Conservation (phyloP, 129 eudicot species). For the Chrysanthemum seticuspe region DNA sequence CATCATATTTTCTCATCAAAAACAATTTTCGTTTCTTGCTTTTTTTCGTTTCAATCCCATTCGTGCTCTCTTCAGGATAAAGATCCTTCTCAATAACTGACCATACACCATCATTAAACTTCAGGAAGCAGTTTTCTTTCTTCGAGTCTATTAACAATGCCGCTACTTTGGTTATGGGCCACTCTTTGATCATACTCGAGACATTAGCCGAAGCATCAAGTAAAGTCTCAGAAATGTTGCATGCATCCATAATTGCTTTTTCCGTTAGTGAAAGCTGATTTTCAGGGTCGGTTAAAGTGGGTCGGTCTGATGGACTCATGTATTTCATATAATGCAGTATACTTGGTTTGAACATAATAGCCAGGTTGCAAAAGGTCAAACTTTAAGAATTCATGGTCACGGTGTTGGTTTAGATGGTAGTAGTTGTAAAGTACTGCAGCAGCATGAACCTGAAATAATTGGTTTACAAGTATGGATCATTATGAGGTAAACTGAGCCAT, state of each 20-base stretch:
- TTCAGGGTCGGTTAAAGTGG: constrained; percentile 34
- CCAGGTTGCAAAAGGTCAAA: constrained; percentile 67
- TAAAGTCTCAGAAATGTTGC: constrained; percentile 52
- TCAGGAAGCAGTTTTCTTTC: constrained; percentile 64
- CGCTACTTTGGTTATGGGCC: constrained; percentile 67
- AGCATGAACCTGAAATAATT: constrained; percentile 65
- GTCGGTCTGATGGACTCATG: constrained; percentile 30
- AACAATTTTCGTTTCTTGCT: not conserved
- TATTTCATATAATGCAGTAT: constrained; percentile 49
- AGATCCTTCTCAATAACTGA: constrained; percentile 49
- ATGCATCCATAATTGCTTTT: constrained; percentile 64
- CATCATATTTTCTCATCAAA: constrained; percentile 14
- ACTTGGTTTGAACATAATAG: constrained; percentile 55
- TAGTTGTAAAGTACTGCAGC: constrained; percentile 85
- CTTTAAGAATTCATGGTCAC: constrained; percentile 40
- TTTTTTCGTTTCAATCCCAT: constrained; percentile 18
- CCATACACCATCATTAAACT: constrained; percentile 63
- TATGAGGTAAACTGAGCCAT: not conserved
- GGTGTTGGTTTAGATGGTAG: constrained; percentile 59
- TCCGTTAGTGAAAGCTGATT: constrained; percentile 63
- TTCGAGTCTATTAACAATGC: constrained; percentile 61
- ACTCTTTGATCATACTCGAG: constrained; percentile 39
- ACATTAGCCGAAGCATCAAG: constrained; percentile 51
- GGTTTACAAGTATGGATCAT: not conserved
- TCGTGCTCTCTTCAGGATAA: constrained; percentile 6